A percentile compares a stretch with the other conserved stretches of the same genome.
phyloP scores from a whole-genome alignment of 192 early-diverging fungal species.

The Umbelopsis sp. region DNA sequence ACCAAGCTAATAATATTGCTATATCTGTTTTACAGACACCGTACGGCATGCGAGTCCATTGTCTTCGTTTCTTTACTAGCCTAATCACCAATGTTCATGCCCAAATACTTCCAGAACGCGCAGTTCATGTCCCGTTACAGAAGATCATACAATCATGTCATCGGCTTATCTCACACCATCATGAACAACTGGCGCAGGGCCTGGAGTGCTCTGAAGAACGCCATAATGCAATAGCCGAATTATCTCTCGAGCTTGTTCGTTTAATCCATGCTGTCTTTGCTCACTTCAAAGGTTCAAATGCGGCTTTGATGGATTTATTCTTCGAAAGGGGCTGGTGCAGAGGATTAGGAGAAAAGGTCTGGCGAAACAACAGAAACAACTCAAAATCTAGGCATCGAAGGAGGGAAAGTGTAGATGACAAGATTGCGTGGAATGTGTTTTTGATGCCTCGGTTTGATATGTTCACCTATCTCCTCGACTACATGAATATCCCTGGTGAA shows the following conservation, averaged over 20 bases:
- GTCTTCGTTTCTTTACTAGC: constrained; percentile 40
- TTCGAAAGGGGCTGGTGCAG: constrained; percentile 46
- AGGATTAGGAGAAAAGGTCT: constrained; percentile 42
- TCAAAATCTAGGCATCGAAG: constrained; percentile 33
- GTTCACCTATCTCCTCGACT: constrained; percentile 44
- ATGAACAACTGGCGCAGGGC: constrained; percentile 37
- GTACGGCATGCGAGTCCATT: constrained; percentile 44
- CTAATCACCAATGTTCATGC: constrained; percentile 45
- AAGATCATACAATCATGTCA: constrained; percentile 42
- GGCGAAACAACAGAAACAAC: constrained; percentile 36
- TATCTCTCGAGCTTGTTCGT: constrained; percentile 43
- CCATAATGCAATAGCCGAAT: constrained; percentile 34
- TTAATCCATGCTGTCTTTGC: constrained; percentile 44
- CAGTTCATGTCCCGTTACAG: constrained; percentile 43
- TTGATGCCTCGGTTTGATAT: constrained; percentile 45
- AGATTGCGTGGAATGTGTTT: constrained; percentile 40
- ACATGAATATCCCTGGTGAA: constrained; percentile 45
- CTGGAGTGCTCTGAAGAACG: constrained; percentile 38
- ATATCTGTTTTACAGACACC: constrained; percentile 33
- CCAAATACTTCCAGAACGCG: constrained; percentile 42
- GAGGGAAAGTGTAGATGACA: constrained; percentile 38
- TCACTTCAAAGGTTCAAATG: constrained; percentile 45
- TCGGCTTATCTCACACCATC: constrained; percentile 37
- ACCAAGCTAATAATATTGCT: neutral
- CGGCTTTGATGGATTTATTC: constrained; percentile 44